Evolutionary conservation across 768 basidiomycete genomes (phyloP).

Genomic region (Clitopilus passeckerianus): DNA sequence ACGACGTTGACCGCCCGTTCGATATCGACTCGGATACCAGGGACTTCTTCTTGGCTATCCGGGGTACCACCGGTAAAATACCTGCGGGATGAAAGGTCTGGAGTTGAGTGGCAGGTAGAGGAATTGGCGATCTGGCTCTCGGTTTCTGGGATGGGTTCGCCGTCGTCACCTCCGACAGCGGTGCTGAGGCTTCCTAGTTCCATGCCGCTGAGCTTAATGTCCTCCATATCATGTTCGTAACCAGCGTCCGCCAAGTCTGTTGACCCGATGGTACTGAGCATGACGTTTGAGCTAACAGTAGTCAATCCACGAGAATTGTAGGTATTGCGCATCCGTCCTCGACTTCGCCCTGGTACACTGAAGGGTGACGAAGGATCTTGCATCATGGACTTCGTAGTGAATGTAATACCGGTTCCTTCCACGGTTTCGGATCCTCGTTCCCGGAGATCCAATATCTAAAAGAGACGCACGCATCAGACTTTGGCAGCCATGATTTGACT

Average conservation of each 20-base stretch:
- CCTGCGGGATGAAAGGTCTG: conserved; percentile 44
- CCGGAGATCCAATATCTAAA: conserved; percentile 74
- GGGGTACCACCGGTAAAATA: conserved; percentile 20
- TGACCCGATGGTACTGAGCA: conserved; percentile 43
- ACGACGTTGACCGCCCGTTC: conserved; percentile 21
- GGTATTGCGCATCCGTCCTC: background rate
- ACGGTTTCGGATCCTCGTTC: conserved; percentile 80
- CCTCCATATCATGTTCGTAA: conserved; percentile 53
- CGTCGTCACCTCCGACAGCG: conserved; percentile 47
- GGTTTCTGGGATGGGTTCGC: conserved; percentile 42
- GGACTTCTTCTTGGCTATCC: conserved; percentile 21
- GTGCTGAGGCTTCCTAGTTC: conserved; percentile 46
- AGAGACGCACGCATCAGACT: conserved; percentile 1
- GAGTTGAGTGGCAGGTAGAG: conserved; percentile 47
- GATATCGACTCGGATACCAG: conserved; percentile 56
- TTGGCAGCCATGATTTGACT: conserved; percentile 1
- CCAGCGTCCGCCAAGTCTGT: conserved; percentile 3
- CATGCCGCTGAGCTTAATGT: conserved; percentile 50
- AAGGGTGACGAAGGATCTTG: conserved; percentile 53
- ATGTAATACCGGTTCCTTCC: conserved; percentile 64
- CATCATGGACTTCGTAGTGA: conserved; percentile 58
- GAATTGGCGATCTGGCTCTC: conserved; percentile 39
- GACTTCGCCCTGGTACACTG: conserved; percentile 33
- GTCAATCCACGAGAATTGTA: conserved; percentile 27
- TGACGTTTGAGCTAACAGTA: conserved; percentile 56